Percentiles rank a stretch among this genome's conserved stretches.
These are phyloP conservation scores for Pseudogymnoascus sp. DNA, from an alignment of 2,329 filamentous ascomycete species.

Conservation along the genomic window DNA sequence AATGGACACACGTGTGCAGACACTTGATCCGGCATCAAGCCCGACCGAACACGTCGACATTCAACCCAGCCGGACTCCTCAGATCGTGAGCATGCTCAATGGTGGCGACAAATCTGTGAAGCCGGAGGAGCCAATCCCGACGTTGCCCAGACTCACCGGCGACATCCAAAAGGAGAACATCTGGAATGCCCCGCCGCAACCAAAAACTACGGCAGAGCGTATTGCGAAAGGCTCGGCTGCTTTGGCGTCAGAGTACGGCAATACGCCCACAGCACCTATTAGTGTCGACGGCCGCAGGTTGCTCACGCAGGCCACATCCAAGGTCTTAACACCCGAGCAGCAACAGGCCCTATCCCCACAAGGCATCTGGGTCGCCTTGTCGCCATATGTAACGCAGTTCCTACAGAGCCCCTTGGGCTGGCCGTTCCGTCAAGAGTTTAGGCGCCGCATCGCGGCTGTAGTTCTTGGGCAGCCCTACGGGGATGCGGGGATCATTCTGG, in stretches of 20 bases:
- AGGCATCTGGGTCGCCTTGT: constrained; percentile 38
- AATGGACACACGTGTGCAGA: constrained; percentile 58
- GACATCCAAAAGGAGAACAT: constrained; percentile 22
- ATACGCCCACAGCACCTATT: constrained; percentile 18
- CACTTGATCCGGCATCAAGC: not conserved
- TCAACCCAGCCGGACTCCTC: constrained; percentile 28
- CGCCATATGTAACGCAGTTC: constrained; percentile 21
- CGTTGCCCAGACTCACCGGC: constrained; percentile 23
- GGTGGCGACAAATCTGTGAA: constrained; percentile 22
- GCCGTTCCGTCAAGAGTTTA: constrained; percentile 65
- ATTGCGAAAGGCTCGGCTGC: constrained; percentile 20
- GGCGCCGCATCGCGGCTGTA: constrained; percentile 55
- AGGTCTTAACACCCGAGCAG: constrained; percentile 39
- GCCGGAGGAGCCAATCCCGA: constrained; percentile 12
- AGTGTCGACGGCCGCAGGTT: constrained; percentile 37
- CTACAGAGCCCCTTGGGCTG: constrained; percentile 50
- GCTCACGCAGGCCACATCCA: constrained; percentile 30
- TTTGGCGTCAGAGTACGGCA: constrained; percentile 19
- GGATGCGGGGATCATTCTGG: constrained; percentile 59
- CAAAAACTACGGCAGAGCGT: constrained; percentile 14
- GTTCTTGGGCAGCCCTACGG: constrained; percentile 70
- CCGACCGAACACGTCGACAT: constrained; percentile 44
- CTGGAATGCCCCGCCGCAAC: constrained; percentile 18
- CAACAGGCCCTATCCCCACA: constrained; percentile 45
- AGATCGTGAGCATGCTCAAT: constrained; percentile 11